Conservation (phyloP, 441 rosid species). For the Adansonia gregorii region DNA sequence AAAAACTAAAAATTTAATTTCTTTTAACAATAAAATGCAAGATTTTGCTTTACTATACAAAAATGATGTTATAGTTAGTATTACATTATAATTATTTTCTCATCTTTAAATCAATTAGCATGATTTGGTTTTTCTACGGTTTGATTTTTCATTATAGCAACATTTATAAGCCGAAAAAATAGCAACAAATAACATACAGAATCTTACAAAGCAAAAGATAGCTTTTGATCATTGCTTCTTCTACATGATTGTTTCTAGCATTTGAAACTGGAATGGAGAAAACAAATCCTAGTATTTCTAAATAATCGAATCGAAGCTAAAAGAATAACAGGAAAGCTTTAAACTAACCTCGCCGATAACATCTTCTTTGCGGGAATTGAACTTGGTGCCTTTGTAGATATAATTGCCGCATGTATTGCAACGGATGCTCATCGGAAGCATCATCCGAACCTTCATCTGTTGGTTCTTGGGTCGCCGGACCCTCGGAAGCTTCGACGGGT, state of each 20-base stretch:
- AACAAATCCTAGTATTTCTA: not conserved
- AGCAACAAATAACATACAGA: not conserved
- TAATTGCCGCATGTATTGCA: conserved; percentile 88
- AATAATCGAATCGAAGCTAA: not conserved
- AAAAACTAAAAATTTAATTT: too few species aligned
- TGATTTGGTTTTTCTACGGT: not conserved
- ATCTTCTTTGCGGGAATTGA: conserved; percentile 79
- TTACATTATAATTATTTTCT: not conserved
- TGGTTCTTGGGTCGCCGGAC: conserved; percentile 70
- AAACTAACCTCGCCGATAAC: conserved; percentile 62
- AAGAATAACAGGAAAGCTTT: not conserved
- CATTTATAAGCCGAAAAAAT: not conserved
- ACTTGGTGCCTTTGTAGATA: conserved; percentile 79
- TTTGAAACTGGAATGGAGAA: not conserved
- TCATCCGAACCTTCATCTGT: conserved; percentile 85
- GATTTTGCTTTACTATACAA: not conserved
- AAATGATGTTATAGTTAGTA: not conserved
- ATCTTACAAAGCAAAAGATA: not conserved
- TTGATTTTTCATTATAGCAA: not conserved
- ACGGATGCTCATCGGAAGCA: conserved; percentile 89
- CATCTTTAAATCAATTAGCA: not conserved
- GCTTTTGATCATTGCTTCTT: not conserved
- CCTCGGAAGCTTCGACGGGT: conserved; percentile 81
- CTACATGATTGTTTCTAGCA: not conserved
- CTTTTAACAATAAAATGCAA: not conserved